Conservation (phyloP, 2,329 filamentous ascomycete species). For the Aureobasidium sp. region DNA sequence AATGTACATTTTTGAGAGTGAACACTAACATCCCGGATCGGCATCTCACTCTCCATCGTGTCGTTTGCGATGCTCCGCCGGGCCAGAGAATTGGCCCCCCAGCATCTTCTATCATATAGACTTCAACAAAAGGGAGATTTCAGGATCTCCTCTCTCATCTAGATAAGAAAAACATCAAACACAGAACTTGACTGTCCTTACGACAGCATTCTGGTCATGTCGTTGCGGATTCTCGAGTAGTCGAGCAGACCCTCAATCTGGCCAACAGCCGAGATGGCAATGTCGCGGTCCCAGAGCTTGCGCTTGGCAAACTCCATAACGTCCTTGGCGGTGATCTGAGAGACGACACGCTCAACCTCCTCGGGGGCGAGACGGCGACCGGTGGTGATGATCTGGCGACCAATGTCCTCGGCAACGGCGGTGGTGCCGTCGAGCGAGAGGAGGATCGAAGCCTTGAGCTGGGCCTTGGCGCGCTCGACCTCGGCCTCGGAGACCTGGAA, state of each 20-base stretch:
- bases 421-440: slow-evolving; percentile 96
- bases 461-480: slow-evolving; percentile 96
- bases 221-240: slow-evolving; percentile 71
- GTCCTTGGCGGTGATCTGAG: slow-evolving; percentile 86
- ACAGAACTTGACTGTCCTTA: slow-evolving; percentile 21
- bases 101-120: slow-evolving; percentile 13
- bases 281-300: slow-evolving; percentile 95
- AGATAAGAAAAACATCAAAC: slow-evolving; percentile 13
- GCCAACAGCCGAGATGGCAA: slow-evolving; percentile 88
- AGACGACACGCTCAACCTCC: slow-evolving; percentile 90
- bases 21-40: slow-evolving; percentile 14
- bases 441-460: slow-evolving; percentile 97
- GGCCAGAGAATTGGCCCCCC: background rate
- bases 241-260: slow-evolving; percentile 77
- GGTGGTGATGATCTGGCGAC: slow-evolving; percentile 95
- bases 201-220: slow-evolving; percentile 72
- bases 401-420: slow-evolving; percentile 95
- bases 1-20: slow-evolving; percentile 17
- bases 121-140: background rate
- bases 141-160: background rate
- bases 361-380: slow-evolving; percentile 83
- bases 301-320: slow-evolving; percentile 93
- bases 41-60: slow-evolving; percentile 10
- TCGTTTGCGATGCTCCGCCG: background rate
- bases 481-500: slow-evolving; percentile 82